Evolutionary conservation across 305 asterid species (phyloP), one percentile per base, ranked within the genome.

Genomic region (Lippia alba): DNA sequence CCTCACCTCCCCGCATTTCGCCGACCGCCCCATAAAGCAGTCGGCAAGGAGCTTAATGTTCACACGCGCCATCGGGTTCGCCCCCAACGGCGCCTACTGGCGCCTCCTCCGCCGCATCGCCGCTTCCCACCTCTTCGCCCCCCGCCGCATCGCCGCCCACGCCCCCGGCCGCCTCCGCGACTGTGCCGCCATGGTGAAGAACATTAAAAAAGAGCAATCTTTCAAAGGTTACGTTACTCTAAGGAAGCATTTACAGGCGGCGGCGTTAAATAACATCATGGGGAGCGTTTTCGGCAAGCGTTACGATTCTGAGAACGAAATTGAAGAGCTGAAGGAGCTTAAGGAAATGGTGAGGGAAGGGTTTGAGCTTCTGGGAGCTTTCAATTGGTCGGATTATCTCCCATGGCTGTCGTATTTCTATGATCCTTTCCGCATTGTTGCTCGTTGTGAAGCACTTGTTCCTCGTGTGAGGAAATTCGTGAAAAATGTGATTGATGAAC

Each of bases 61-160:
- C 81, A 69, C 64, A 64, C 82, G 94, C 16, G 91, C 94, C 45
- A 87, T 87, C n/a, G 91, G 94, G 0, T 87, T 87, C 59, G 94
- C 94, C 1, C 94, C 91, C 0, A 84, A 84, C 45, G 89, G 91
- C 6, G 44, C 77, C 33, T 84, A 88, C 78, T 88, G 94, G 94
- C 87, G 91, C 53, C 75, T 75, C 0, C 80, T 88, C 45, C 86
- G 94, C 56, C 84, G 91, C 45, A 84, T 88, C 57, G 84, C 94
- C 12, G 76, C 91, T 9, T 78, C 91, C 1, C 89, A 86, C 36
- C 81, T 88, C 45, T 88, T 88, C 50, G 74, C 90, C 0, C 91
- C 88, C 0, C 81, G 84, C 2, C 80, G 88, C 54, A 78, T 88
- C 8, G 81, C 89, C 0, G 88, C 86, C 0, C 88, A 83, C 19